Percentiles rank a stretch among this genome's conserved stretches.
These are phyloP conservation scores for Schizothecium vesticola DNA, from an alignment of 495 filamentous ascomycete species.

Conservation along the genomic window DNA sequence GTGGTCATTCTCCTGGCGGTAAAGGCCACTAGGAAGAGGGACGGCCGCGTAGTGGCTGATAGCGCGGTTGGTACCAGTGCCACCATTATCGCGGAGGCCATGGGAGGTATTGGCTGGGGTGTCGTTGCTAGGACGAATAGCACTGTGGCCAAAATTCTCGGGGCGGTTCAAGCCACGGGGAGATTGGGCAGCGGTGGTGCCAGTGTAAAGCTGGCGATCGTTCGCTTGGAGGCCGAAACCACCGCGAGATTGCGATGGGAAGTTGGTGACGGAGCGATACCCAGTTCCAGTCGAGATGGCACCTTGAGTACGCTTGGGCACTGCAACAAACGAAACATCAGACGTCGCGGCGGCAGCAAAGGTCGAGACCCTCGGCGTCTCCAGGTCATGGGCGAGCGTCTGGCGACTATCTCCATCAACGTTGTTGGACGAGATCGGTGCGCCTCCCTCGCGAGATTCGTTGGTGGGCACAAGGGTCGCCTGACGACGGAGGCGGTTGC, in stretches of 20 bases:
- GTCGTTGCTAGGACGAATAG: not conserved
- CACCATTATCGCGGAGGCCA: not conserved
- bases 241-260: not conserved
- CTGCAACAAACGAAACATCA: not conserved
- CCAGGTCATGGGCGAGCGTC: not conserved
- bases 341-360: not conserved
- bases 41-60: not conserved
- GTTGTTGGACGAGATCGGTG: not conserved
- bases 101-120: not conserved
- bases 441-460: not conserved
- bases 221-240: not conserved
- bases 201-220: not conserved
- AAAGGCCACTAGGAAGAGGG: not conserved
- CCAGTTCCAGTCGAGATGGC: not conserved
- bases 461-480: not conserved
- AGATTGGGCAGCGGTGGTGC: not conserved
- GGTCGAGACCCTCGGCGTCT: not conserved
- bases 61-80: not conserved
- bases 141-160: not conserved
- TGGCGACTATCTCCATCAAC: not conserved
- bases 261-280: not conserved
- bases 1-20: not conserved
- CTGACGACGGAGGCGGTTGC: not conserved
- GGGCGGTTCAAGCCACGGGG: not conserved
- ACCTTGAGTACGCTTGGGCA: not conserved